Base-by-base conservation (phyloP, 225 moss, liverwort and hornwort genomes). In the Physcomitrellopsis africana region DNA sequence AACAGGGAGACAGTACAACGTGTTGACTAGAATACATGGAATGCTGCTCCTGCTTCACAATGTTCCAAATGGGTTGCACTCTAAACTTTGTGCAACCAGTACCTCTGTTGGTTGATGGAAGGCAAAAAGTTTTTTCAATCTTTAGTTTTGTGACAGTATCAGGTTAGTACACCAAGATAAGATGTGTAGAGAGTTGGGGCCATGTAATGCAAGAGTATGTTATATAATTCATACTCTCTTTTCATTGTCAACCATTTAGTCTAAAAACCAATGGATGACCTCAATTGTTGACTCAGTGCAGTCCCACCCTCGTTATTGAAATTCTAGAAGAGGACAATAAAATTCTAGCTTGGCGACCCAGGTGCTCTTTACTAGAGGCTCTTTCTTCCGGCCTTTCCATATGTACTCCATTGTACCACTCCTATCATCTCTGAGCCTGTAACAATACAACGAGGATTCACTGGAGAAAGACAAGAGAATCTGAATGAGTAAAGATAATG, bases 401-500 rank as follows among this genome's bases (percentile, higher is more conserved):
- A 14, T 53, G 69, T 52, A 68, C 52, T 52, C 18, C 32, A 32
- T 55, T 32, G 69, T 20, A 68, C 68, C 12, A 52, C 12, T 37
- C 29, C 14, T 68, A 32, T 52, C 51, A 52, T 18, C 68, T 68
- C 68, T 51, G 29, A 68, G 29, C 15, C 52, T 18, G 51, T 49
- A 66, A 49, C 67, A 26, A 27, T 26, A 47, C 16, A 67, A 51
- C 26, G 67, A 18, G 51, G 18, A 37, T 37, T 37, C 32, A 68
- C 8, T 42, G 44, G 24, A 15, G 45, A 58, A 45, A 57, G 70
- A 42, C 47, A 46, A n/a, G 17, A 47, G 71, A 47, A 46, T 47
- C 24, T 1, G 11, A 46, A 59, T 27, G 67, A 76, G 75, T 76
- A 76, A 67, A 69, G 76, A 61, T 42, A 62, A 45, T 69, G 61